These are phyloP conservation scores for Friedmanniomyces endolithicus DNA, from an alignment of 495 filamentous ascomycete species.

Conservation along the genomic window DNA sequence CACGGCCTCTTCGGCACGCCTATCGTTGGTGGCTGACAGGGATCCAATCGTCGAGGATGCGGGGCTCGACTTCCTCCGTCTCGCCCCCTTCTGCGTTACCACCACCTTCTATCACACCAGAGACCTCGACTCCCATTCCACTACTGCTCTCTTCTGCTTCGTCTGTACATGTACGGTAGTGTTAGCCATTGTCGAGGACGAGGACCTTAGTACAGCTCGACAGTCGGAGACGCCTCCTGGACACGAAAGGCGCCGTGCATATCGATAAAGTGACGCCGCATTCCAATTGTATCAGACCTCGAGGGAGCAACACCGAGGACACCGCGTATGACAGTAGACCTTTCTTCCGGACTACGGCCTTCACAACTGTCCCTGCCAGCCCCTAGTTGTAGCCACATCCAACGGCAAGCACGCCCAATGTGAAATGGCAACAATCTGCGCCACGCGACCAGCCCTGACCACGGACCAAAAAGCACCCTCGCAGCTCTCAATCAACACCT, in stretches of 20 bases:
- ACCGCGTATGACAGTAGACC: not conserved
- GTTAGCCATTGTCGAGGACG: not conserved
- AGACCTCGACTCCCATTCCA: not conserved
- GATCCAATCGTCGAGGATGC: too few species aligned
- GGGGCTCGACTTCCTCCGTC: too few species aligned
- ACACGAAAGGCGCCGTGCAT: not conserved
- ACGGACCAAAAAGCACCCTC: slow-evolving; percentile 20
- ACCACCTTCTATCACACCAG: not conserved
- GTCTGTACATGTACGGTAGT: not conserved
- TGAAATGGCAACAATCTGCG: slow-evolving; percentile 28
- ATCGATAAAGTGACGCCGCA: not conserved
- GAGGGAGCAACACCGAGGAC: not conserved
- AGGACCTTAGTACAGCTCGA: not conserved
- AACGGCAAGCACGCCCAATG: not conserved
- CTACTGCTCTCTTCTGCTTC: not conserved
- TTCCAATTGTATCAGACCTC: not conserved
- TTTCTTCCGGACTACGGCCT: not conserved
- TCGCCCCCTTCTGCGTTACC: too few species aligned
- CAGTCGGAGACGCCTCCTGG: not conserved
- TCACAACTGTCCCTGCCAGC: not conserved
- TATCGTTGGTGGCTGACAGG: too few species aligned
- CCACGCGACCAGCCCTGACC: slow-evolving; percentile 18
- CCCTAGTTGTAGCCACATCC: not conserved
- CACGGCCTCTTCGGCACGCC: too few species aligned
- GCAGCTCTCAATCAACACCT: slow-evolving; percentile 37